Base-by-base conservation (phyloP, 2,329 filamentous ascomycete genomes). In the Fusarium dlaminii region DNA sequence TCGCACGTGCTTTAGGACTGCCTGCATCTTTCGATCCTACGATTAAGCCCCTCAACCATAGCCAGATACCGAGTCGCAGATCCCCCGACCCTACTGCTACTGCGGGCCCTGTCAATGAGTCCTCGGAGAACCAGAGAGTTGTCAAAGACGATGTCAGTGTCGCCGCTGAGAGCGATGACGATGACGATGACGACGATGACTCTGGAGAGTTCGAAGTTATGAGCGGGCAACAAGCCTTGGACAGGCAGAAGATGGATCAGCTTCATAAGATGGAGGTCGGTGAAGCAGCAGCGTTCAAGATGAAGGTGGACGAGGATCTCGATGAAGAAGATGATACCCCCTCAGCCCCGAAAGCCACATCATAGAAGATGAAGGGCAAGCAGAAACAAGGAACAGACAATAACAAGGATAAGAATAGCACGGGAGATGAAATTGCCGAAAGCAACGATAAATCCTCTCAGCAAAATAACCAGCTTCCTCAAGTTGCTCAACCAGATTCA, bases 1-100 rank as follows among this genome's bases (percentile, higher is more conserved):
- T 92, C 12, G 90, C 90, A 49, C 87, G 88, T 69, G 90, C 90
- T 22, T 84, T 92, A 15, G 90, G 90, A 0, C 81, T 92, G 6
- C 90, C 90, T 1, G 90, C 90, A 7, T 82, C 86, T 30, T 92
- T 91, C 70, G 90, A 92, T 70, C 90, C 90, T 2, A 91, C 89
- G 3, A 87, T 92, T 73, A 91, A 90, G 74, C 87, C 88, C 0
- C 82, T 89, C 54, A 83, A 86, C 55, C 80, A 76, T 4, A 77
- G 62, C n/a, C 63, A 75, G 10, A 40, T 60, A 11, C 54, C 63
- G n/a, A 57, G 61, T 15, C 42, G 59, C 27, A 73, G 66, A 55
- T 61, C 73, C 67, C 57, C 70, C 64, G 40, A 68, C 71, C 54
- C 79, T 52, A 56, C 69, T 36, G 60, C 67, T 62, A 59, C 65